Evolutionary conservation across 164 flowering plant genomes (phyloP).

Genomic region (Paratinospora sagittata): DNA sequence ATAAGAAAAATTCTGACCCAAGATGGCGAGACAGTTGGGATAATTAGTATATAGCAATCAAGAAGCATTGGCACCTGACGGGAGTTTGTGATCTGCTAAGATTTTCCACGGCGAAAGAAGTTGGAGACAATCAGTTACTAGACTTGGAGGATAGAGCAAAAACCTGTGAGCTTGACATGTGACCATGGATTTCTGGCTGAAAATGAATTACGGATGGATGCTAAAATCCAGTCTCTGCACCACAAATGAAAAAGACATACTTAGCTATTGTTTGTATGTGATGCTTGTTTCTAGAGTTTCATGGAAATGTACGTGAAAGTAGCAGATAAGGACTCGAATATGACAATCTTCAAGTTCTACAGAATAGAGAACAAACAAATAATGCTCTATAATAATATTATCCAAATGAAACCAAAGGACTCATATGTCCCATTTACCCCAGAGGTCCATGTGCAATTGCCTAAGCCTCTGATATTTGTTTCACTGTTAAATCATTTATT

Average conservation of each 20-base stretch:
- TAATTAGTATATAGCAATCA: neutral
- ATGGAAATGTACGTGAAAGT: conserved; percentile 9
- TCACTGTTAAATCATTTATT: conserved; percentile 6
- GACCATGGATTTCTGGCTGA: neutral
- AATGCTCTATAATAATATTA: conserved; percentile 5
- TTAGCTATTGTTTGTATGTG: conserved; percentile 11
- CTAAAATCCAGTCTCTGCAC: neutral
- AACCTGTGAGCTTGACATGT: neutral
- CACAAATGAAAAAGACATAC: neutral
- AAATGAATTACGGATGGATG: neutral
- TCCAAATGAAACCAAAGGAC: conserved; percentile 20
- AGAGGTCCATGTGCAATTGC: conserved; percentile 4
- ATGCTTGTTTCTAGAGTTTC: conserved; percentile 11
- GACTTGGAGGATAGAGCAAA: too few relatives aligned
- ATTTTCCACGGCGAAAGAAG: neutral
- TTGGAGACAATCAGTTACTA: neutral
- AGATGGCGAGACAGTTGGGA: neutral
- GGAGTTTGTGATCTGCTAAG: neutral
- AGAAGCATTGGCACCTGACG: neutral
- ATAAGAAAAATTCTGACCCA: neutral
- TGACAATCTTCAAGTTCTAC: conserved; percentile 8
- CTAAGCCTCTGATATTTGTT: conserved; percentile 2
- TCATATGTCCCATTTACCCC: conserved; percentile 10
- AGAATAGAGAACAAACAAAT: neutral
- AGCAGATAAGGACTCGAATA: neutral